Evolutionary conservation across 129 eudicot species (phyloP), one percentile per base, ranked within the genome.

Genomic region (Lactuca saligna): DNA sequence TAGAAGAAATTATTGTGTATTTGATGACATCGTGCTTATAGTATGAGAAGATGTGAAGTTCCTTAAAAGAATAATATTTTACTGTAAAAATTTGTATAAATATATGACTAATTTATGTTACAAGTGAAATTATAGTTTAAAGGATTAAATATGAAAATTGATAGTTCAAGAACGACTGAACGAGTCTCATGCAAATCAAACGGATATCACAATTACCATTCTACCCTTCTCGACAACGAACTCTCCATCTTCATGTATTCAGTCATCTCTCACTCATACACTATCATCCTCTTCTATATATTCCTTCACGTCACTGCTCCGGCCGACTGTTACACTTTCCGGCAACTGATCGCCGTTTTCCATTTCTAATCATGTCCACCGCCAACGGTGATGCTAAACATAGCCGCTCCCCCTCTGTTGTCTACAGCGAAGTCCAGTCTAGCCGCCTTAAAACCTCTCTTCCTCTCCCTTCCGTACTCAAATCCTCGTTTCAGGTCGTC

Each of bases 401-500:
- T 4, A 84, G 88, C 17, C 87, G 86, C 17, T 51, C 61, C 10
- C 54, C 75, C 56, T 42, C 79, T 3, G 84, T 75, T 5, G 84
- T 78, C 6, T 91, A 87, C 81, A 91, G 92, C 73, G 95, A 91
- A 38, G 82, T 91, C 2, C 88, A 91, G 59, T 62, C 64, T 25
- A 87, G 86, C 76, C 89, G 97, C 7, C 85, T 87, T 35, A 75
- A 75, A 8, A 81, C 79, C 17, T 1, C 82, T 8, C 89, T 85
- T 32, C 85, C 97, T 39, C 84, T 87, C 6, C 97, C 97, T 4
- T 80, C 88, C 8, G 90, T 91, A 6, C 89, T 91, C 64, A 81
- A 72, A 51, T 65, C 57, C 8, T 71, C 87, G 17, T 88, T 88
- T 74, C 39, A 56, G 6, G 82, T 91, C 63, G 81, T 86, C 34